A percentile compares a stretch with the other conserved stretches of the same genome.
These are phyloP conservation scores for Vigna mungo DNA, from an alignment of 306 rosid species.

Conservation along the genomic window DNA sequence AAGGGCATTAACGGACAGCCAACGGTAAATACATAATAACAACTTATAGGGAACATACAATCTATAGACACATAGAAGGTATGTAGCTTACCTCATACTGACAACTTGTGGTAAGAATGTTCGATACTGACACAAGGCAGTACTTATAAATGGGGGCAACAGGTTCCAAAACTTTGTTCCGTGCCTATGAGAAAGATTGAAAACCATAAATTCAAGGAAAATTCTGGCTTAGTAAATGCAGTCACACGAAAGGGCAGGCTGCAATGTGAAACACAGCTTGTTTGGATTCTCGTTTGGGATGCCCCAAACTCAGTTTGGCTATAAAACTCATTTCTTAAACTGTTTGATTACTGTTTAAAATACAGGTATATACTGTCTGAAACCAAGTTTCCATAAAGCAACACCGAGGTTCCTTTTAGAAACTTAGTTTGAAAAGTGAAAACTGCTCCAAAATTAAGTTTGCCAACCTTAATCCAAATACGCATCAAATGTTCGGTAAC, in stretches of 20 bases:
- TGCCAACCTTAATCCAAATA: too few species aligned
- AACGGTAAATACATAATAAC: background rate
- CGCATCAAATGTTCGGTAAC: background rate
- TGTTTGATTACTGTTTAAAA: too few species aligned
- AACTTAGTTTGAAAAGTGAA: too few species aligned
- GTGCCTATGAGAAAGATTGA: conserved; percentile 24
- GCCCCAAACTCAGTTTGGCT: too few species aligned
- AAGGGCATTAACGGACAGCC: background rate
- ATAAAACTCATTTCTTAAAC: too few species aligned
- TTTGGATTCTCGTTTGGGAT: too few species aligned
- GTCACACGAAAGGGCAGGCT: conserved; percentile 4
- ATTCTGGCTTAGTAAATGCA: conserved; percentile 9
- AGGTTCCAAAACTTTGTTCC: conserved; percentile 29
- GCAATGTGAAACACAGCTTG: background rate
- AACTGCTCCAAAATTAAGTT: too few species aligned
- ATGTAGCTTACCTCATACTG: conserved; percentile 36
- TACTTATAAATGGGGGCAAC: conserved; percentile 38
- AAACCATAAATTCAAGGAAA: background rate
- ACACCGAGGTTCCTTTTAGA: too few species aligned
- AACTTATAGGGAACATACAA: background rate
- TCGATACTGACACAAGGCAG: conserved; percentile 32
- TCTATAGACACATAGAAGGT: background rate
- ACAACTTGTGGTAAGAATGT: conserved; percentile 38
- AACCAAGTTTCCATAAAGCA: too few species aligned
- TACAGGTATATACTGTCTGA: too few species aligned